Evolutionary conservation across 176 grass and related monocot species (phyloP).

Genomic region (Lolium perenne): DNA sequence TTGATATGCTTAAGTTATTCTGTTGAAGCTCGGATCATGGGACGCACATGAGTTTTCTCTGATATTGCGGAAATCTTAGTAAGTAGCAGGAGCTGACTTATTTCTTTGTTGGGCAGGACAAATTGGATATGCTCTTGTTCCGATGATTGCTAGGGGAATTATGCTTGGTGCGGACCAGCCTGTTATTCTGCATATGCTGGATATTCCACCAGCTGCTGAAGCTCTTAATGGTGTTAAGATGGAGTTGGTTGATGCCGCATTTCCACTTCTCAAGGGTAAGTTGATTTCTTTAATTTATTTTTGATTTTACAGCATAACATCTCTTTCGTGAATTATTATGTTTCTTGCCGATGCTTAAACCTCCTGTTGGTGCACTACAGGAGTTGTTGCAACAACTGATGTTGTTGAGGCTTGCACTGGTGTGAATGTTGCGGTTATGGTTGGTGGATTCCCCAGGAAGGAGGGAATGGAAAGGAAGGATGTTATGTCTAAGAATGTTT

Average conservation of each 20-base stretch:
- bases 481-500: slow-evolving; percentile 99
- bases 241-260: slow-evolving; percentile 96
- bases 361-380: slow-evolving; percentile 52
- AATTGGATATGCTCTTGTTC: slow-evolving; percentile 98
- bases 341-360: slow-evolving; percentile 19
- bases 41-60: neutral
- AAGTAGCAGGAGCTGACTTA: slow-evolving; percentile 27
- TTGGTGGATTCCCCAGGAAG: slow-evolving; percentile 98
- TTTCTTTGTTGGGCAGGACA: slow-evolving; percentile 65
- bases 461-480: slow-evolving; percentile 99
- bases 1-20: neutral
- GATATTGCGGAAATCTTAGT: neutral
- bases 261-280: slow-evolving; percentile 94
- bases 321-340: neutral
- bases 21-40: neutral
- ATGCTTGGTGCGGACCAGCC: slow-evolving; percentile 94
- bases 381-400: slow-evolving; percentile 97
- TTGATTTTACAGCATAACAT: neutral
- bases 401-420: slow-evolving; percentile 93
- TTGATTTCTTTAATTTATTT: neutral
- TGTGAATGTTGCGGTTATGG: slow-evolving; percentile 93
- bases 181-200: slow-evolving; percentile 99
- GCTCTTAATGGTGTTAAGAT: slow-evolving; percentile 94
- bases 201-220: slow-evolving; percentile 86
- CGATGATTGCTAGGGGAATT: slow-evolving; percentile 94